Conservation (phyloP, 148 eudicot genomes). For the Linanthus parryae region DNA sequence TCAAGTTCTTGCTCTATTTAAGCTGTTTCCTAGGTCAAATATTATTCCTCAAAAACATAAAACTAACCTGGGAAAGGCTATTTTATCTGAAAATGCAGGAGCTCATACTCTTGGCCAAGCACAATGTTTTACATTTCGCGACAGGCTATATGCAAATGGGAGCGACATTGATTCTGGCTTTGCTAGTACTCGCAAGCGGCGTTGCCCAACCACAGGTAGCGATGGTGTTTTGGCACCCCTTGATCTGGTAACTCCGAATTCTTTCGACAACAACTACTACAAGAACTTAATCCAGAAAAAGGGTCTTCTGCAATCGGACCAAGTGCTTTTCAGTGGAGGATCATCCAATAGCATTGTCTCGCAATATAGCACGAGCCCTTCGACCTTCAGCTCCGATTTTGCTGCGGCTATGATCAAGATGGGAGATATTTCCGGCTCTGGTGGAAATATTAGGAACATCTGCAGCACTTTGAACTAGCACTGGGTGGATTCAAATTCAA, state of each 20-base stretch:
- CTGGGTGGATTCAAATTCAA: too few relatives aligned
- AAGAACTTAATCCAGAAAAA: conserved; percentile 1
- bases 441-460: too few relatives aligned
- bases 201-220: not conserved
- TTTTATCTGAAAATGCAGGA: not conserved
- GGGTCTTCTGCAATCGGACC: not conserved
- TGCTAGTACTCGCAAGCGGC: not conserved
- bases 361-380: not conserved
- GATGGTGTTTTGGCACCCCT: not conserved
- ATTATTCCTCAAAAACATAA: too few relatives aligned
- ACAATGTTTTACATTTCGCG: not conserved
- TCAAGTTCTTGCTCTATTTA: too few relatives aligned
- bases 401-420: not conserved
- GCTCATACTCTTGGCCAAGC: not conserved
- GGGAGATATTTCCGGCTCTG: not conserved
- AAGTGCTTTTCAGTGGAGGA: not conserved
- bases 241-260: not conserved
- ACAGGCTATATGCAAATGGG: not conserved
- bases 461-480: too few relatives aligned
- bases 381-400: not conserved
- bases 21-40: too few relatives aligned
- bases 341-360: not conserved
- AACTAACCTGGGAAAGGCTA: too few relatives aligned
- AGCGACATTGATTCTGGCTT: not conserved
- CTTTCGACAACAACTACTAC: conserved; percentile 2